Evolutionary conservation across 108 stramenopile species (phyloP), one percentile per base, ranked within the genome.

Genomic region (Poteriospumella lacustris): DNA sequence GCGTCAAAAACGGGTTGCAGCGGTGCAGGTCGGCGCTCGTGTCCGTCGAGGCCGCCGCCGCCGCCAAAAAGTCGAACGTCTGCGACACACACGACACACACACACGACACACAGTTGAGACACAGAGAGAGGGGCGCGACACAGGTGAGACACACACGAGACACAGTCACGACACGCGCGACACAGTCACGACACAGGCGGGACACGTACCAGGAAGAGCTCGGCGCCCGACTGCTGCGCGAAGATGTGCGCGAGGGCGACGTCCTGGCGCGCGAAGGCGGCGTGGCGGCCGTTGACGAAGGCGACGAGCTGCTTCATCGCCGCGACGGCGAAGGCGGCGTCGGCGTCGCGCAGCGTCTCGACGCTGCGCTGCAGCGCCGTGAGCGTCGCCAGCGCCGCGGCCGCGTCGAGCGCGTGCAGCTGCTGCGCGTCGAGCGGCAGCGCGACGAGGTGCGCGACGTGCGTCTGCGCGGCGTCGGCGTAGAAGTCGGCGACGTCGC

Each of bases 261-360:
- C 31, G 5, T 33, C 12, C 28, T 64, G 28, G 36, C 36, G 28
- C 9, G 5, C 31, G 36, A 31, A 33, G 5, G 9, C 28, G 36
- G 60, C 5, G 36, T 64, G 60, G 29, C 15, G 60, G 9, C 60
- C 60, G 24, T 64, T 64, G 31, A 26, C 5, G 29, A 64, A 64
- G 60, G 9, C 60, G 31, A 64, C 33, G 36, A 64, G 15, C 36
- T 64, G 33, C 5, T 26, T 26, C 9, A 64, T 24, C 3, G 29
- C 60, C 9, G 5, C 12, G 28, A 5, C 31, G 9, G 36, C 9
- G 60, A 79, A 78, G 38, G 40, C n/a, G 0, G 78, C 67, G 47
- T 80, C 80, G n/a, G 80, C 39, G 29, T 80, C 82, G 59, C 76
- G 76, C 80, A 79, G 79, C 0, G 19, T 31, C 40, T 78, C 40